phyloP scores from a whole-genome alignment of 345 rosid genomes.

The Melaleuca alternifolia region DNA sequence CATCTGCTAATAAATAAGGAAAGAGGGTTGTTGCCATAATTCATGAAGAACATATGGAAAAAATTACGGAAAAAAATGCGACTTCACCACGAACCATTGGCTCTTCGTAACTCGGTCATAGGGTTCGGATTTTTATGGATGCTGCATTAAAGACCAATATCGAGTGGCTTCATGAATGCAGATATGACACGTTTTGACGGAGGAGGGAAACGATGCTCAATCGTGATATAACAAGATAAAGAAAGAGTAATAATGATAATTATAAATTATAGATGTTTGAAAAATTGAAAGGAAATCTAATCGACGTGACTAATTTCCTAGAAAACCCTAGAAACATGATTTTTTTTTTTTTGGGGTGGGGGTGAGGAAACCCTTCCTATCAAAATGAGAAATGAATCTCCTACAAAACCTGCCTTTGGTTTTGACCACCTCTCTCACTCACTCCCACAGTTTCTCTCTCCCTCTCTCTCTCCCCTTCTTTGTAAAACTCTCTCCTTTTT shows the following conservation, averaged over 20 bases:
- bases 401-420: background rate
- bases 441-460: background rate
- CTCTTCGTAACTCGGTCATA: background rate
- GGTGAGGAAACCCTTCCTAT: too few species aligned
- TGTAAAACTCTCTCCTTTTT: background rate
- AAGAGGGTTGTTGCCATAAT: rapidly evolving
- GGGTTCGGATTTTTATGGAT: too few species aligned
- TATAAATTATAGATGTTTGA: too few species aligned
- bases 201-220: too few species aligned
- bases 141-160: background rate
- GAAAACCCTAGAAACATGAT: too few species aligned
- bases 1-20: background rate
- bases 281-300: too few species aligned
- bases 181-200: background rate
- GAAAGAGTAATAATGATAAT: too few species aligned
- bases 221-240: too few species aligned
- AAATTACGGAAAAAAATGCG: background rate
- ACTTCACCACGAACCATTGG: rapidly evolving
- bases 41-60: too few species aligned
- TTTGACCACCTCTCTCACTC: background rate
- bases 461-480: background rate
- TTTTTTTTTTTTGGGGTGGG: too few species aligned
- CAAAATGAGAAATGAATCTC: background rate
- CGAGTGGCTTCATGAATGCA: background rate
- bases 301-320: too few species aligned